Evolutionary conservation across 768 basidiomycete genomes (phyloP), one percentile per base, ranked within the genome.

Genomic region (Leucocoprinus birnbaumii): DNA sequence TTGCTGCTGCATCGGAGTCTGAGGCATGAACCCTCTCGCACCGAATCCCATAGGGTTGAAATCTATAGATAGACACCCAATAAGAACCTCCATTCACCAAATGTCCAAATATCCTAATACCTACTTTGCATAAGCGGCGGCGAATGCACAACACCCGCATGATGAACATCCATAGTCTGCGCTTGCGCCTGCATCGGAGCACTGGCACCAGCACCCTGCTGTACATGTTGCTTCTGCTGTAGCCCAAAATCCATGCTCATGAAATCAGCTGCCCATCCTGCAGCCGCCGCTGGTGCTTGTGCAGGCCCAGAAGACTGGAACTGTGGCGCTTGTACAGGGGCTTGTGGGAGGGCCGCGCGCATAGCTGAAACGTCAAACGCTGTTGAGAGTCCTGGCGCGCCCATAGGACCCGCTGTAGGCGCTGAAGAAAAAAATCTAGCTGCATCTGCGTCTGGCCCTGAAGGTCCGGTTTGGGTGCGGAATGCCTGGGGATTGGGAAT

Each of bases 281-380:
- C 16, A 56, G 67, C 49, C 61, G 44, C 25, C 64, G 65, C 58
- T 71, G 71, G 37, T 65, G 65, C 57, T 71, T 71, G 35, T 73
- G 75, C 42, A 70, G 46, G 46, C 31, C 35, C 38, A n/a, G 53
- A 58, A 51, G 58, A 62, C 58, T 64, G 68, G 51, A 66, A 21
- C 27, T 65, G 66, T 8, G 62, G 59, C 21, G 57, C 42, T 50
- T 66, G 62, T 8, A 56, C 47, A 45, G 65, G 61, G 7, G 64
- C 38, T 34, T 62, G 47, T 3, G 84, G 80, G 16, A 87, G 65
- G 7, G 82, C 68, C 26, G 70, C 66, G 52, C 73, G 77, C 54
- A 89, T 68, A n/a, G 75, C 73, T 48, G 81, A 75, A 3, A 91
- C 63, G 61, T 91, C 85, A 63, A 86, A 90, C 2, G 80, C 59